Percentiles rank a stretch among this genome's conserved stretches.
These are phyloP conservation scores for Vanrija sp. DNA, from an alignment of 1,284 basidiomycete genomes.

Conservation along the genomic window DNA sequence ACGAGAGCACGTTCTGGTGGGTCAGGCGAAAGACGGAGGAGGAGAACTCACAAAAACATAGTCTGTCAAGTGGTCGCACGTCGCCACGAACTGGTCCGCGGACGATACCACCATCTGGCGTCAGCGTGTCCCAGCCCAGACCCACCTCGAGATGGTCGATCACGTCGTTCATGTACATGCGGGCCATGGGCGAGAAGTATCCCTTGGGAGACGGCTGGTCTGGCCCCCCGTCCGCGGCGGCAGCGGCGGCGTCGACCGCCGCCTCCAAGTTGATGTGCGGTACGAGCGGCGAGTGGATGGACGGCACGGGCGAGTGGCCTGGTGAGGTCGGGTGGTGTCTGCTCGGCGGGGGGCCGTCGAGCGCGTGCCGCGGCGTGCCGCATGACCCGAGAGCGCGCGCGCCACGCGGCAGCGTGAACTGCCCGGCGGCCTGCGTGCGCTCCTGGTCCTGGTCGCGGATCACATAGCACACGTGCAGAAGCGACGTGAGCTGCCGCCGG, in stretches of 20 bases:
- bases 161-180: conserved; percentile 45
- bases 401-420: conserved; percentile 3
- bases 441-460: conserved; percentile 46
- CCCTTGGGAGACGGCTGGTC: no score
- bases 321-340: not conserved
- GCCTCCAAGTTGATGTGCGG: no score
- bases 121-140: not conserved
- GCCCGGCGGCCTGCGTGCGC: conserved; percentile 33
- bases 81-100: conserved; percentile 45
- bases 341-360: not conserved
- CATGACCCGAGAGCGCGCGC: not conserved
- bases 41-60: conserved; percentile 43
- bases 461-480: conserved; percentile 43
- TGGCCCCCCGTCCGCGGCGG: no score
- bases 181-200: conserved; percentile 39
- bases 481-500: conserved; percentile 39
- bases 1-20: conserved; percentile 42
- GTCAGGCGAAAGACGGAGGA: not conserved
- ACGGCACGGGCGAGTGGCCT: not conserved
- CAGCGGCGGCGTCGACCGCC: no score
- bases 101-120: conserved; percentile 34
- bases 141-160: conserved; percentile 46
- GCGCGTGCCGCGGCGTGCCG: not conserved
- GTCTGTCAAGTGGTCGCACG: conserved; percentile 47
- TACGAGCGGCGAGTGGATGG: no score